Evolutionary conservation across 768 basidiomycete genomes (phyloP).

Genomic region (Baorangia bicolor): DNA sequence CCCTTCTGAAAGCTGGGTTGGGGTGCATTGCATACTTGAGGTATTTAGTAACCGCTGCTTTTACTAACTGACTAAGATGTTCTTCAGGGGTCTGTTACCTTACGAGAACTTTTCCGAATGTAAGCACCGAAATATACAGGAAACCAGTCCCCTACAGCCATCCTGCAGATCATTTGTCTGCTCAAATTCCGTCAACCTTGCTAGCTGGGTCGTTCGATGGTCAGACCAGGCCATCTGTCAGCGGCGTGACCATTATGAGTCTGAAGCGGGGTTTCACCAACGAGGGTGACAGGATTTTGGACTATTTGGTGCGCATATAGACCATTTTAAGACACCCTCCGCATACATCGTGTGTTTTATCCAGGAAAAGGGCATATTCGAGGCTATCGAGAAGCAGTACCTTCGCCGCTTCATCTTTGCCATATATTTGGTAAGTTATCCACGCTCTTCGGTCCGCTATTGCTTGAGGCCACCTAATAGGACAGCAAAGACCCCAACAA

Average conservation of each 20-base stretch:
- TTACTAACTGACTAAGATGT: slow-evolving; percentile 6
- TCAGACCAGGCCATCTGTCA: slow-evolving; percentile 43
- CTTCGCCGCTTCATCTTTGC: slow-evolving; percentile 84
- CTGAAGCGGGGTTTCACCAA: slow-evolving; percentile 76
- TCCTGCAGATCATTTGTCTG: slow-evolving; percentile 28
- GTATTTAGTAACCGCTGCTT: slow-evolving; percentile 30
- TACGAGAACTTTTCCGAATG: slow-evolving; percentile 77
- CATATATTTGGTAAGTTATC: slow-evolving; percentile 65
- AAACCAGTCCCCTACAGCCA: background rate
- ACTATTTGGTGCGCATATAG: slow-evolving; percentile 63
- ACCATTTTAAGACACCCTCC: slow-evolving; percentile 4
- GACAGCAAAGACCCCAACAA: slow-evolving; percentile 85
- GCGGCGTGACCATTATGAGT: slow-evolving; percentile 69
- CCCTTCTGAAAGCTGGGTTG: slow-evolving; percentile 67
- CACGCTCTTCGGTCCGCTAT: background rate
- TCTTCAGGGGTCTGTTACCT: slow-evolving; percentile 65
- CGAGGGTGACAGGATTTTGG: slow-evolving; percentile 79
- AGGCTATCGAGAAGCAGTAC: slow-evolving; percentile 82
- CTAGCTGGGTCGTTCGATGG: slow-evolving; percentile 39
- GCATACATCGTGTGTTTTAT: slow-evolving; percentile 3
- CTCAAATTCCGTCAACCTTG: slow-evolving; percentile 31
- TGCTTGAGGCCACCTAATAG: slow-evolving; percentile 37
- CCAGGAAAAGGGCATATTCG: slow-evolving; percentile 84
- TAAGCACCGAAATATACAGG: slow-evolving; percentile 23
- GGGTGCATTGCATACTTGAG: slow-evolving; percentile 78